A percentile compares a stretch with the other conserved stretches of the same genome.
phyloP scores from a whole-genome alignment of 1,284 basidiomycete species.

The Coriolopsis trogii region DNA sequence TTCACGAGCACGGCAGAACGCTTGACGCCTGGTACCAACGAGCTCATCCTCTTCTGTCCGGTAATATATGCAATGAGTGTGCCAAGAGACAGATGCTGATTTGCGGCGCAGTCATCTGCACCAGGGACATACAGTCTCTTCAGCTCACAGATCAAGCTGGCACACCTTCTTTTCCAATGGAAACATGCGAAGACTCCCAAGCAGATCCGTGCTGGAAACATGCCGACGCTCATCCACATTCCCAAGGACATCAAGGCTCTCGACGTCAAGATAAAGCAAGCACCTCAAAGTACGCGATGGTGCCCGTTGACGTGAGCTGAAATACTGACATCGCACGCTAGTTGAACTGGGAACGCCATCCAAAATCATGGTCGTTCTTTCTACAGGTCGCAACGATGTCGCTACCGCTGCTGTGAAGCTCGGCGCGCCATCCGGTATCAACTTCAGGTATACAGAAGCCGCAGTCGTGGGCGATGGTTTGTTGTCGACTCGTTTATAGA shows the following conservation, averaged over 20 bases:
- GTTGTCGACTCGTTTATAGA: not conserved
- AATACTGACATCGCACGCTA: conserved; percentile 32
- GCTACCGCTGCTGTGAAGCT: conserved; percentile 55
- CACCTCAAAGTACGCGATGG: conserved; percentile 62
- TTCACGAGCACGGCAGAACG: conserved; percentile 44
- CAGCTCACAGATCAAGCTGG: conserved; percentile 59
- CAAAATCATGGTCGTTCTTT: conserved; percentile 55
- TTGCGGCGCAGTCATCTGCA: conserved; percentile 55
- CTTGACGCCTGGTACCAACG: conserved; percentile 57
- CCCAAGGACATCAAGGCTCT: conserved; percentile 62
- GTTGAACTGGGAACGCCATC: conserved; percentile 70
- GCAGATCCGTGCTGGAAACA: conserved; percentile 54
- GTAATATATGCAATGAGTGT: too few species aligned
- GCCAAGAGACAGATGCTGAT: too few species aligned
- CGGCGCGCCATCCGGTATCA: conserved; percentile 50
- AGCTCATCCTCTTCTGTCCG: conserved; percentile 63
- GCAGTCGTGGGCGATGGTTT: conserved; percentile 42
- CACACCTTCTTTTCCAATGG: conserved; percentile 63
- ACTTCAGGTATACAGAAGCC: conserved; percentile 52
- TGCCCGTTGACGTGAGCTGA: not conserved
- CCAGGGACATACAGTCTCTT: conserved; percentile 65
- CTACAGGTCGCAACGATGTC: conserved; percentile 68
- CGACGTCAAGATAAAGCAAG: conserved; percentile 61
- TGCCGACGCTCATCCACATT: conserved; percentile 55
- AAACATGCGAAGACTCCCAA: conserved; percentile 41